phyloP scores from a whole-genome alignment of 345 rosid species.

The Lepidium sativum region DNA sequence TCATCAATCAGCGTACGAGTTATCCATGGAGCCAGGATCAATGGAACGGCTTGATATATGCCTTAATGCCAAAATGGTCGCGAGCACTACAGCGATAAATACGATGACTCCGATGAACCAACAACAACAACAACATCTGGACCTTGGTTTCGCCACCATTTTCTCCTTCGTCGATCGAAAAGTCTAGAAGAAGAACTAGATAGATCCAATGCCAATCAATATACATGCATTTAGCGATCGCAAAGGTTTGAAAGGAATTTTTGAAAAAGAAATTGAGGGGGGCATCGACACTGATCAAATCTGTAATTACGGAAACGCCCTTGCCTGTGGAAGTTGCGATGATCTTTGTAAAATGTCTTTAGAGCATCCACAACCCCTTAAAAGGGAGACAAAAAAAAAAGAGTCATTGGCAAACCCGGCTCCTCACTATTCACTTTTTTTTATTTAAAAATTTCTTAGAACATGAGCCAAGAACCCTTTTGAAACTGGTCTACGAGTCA shows the following conservation, averaged over 20 bases:
- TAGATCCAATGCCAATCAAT: background rate
- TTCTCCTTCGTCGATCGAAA: background rate
- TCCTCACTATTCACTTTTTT: too few species aligned
- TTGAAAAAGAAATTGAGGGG: background rate
- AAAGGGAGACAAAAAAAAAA: too few species aligned
- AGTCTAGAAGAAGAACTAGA: background rate
- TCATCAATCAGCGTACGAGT: conserved; percentile 54
- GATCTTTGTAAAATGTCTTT: too few species aligned
- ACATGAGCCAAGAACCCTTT: too few species aligned
- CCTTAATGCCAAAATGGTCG: conserved; percentile 41
- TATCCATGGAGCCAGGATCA: conserved; percentile 61
- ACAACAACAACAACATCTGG: conserved; percentile 45
- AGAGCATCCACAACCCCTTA: too few species aligned
- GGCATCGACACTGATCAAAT: conserved; percentile 21
- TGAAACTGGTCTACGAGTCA: too few species aligned
- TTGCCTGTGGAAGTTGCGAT: background rate
- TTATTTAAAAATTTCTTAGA: too few species aligned
- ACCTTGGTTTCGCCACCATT: conserved; percentile 56
- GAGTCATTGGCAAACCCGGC: too few species aligned
- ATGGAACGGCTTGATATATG: conserved; percentile 35
- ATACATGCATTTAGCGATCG: background rate
- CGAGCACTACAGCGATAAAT: conserved; percentile 40
- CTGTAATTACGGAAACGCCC: background rate
- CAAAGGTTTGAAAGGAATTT: background rate
- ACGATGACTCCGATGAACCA: conserved; percentile 54